Evolutionary conservation across 257 asterid genomes (phyloP).

Genomic region (Solanum chiquidenum): DNA sequence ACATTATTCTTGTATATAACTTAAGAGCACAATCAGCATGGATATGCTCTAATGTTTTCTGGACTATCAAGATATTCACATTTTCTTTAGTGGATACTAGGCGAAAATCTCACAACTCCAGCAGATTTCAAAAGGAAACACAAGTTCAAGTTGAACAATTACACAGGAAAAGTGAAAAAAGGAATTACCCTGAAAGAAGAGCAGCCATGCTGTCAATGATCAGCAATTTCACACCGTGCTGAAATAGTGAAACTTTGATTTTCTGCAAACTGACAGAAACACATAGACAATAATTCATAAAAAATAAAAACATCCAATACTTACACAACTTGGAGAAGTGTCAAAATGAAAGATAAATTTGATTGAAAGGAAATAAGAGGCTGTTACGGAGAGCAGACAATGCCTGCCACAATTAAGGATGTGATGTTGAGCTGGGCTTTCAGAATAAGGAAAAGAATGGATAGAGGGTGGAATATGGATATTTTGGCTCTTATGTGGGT

Average conservation of each 20-base stretch:
- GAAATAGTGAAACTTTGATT: slow-evolving; percentile 51
- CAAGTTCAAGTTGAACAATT: not conserved
- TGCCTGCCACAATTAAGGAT: not conserved
- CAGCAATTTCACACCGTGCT: slow-evolving; percentile 54
- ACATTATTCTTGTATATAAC: not conserved
- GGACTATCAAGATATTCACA: not conserved
- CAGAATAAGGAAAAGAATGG: not conserved
- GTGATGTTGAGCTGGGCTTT: not conserved
- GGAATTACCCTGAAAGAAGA: slow-evolving; percentile 56
- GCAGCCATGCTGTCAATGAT: slow-evolving; percentile 90
- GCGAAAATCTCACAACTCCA: not conserved
- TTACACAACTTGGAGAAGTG: not conserved
- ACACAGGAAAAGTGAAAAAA: slow-evolving; percentile 4
- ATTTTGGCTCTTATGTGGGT: not conserved
- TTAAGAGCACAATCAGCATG: not conserved
- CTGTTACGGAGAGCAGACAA: not conserved
- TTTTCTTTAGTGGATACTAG: not conserved
- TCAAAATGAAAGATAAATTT: not conserved
- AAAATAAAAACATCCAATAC: not conserved
- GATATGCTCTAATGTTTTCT: not conserved
- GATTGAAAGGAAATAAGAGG: not conserved
- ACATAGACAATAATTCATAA: not conserved
- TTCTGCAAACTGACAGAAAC: slow-evolving; percentile 59
- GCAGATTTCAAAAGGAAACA: not conserved
- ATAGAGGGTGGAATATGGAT: not conserved